These are phyloP conservation scores for Clavispora carvajalis DNA, from an alignment of 805 yeast species.

Conservation along the genomic window DNA sequence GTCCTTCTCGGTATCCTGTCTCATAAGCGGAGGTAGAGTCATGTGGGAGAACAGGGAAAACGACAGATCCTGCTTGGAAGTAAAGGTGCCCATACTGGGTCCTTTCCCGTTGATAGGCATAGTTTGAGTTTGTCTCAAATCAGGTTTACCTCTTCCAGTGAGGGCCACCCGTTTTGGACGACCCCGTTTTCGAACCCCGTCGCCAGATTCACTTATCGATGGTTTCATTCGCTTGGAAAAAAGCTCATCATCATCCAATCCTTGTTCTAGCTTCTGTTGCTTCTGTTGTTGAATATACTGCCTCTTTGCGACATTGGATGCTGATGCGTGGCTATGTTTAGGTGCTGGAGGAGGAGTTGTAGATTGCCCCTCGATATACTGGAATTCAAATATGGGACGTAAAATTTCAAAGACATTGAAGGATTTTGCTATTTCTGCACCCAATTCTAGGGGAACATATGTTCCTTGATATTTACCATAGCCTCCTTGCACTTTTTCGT, in stretches of 20 bases:
- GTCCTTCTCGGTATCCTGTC: conserved; percentile 40
- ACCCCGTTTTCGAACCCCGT: conserved; percentile 32
- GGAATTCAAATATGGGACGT: conserved; percentile 60
- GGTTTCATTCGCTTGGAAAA: conserved; percentile 17
- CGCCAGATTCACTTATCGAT: conserved; percentile 14
- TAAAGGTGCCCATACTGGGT: conserved; percentile 30
- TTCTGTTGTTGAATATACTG: conserved; percentile 12
- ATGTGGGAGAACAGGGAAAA: conserved; percentile 5
- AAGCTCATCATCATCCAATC: not conserved
- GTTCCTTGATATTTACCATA: conserved; percentile 64
- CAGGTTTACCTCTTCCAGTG: conserved; percentile 19
- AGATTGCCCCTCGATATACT: conserved; percentile 37
- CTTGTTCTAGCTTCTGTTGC: not conserved
- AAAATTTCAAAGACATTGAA: conserved; percentile 49
- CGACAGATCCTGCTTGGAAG: conserved; percentile 6
- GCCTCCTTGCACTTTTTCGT: conserved; percentile 71
- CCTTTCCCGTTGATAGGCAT: conserved; percentile 27
- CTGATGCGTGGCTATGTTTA: conserved; percentile 43
- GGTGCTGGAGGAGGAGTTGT: conserved; percentile 46
- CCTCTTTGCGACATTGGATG: conserved; percentile 35
- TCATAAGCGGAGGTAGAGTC: conserved; percentile 12
- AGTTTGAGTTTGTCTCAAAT: conserved; percentile 29
- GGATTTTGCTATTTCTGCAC: conserved; percentile 33
- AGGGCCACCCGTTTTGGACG: conserved; percentile 31
- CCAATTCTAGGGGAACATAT: conserved; percentile 39